These are phyloP conservation scores for Geranium brycei DNA, from an alignment of 345 rosid genomes.

Conservation along the genomic window DNA sequence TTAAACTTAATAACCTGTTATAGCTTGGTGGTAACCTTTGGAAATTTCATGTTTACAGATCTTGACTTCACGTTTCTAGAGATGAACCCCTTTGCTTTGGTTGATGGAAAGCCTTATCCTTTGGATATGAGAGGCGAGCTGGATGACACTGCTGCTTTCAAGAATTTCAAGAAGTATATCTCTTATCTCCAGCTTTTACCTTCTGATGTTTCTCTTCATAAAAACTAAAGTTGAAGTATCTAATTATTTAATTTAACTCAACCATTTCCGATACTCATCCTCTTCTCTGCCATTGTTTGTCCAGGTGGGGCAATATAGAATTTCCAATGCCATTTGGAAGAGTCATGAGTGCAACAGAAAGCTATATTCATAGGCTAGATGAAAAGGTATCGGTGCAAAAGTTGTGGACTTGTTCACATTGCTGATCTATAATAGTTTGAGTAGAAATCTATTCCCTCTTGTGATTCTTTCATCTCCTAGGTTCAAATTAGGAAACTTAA, in stretches of 20 bases:
- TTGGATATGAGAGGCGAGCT: conserved; percentile 98
- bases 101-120: conserved; percentile 90
- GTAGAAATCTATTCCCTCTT: too few relatives aligned
- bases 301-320: conserved; percentile 85
- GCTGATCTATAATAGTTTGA: too few relatives aligned
- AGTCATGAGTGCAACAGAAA: conserved; percentile 81
- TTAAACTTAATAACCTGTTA: background rate
- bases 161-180: conserved; percentile 84
- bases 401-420: background rate
- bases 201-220: background rate
- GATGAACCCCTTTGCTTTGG: conserved; percentile 94
- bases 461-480: too few relatives aligned
- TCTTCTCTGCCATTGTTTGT: conserved; percentile 6
- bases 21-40: conserved; percentile 9
- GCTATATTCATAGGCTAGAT: conserved; percentile 82
- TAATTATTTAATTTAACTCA: background rate
- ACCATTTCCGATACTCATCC: background rate
- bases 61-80: conserved; percentile 95
- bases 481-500: too few relatives aligned
- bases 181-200: conserved; percentile 2
- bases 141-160: conserved; percentile 93
- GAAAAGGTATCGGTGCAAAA: conserved; percentile 52
- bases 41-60: conserved; percentile 29
- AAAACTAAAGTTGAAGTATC: background rate
- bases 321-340: conserved; percentile 95